These are phyloP conservation scores for Paracoccidioides brasiliensis DNA, from an alignment of 2,329 filamentous ascomycete genomes.

Conservation along the genomic window DNA sequence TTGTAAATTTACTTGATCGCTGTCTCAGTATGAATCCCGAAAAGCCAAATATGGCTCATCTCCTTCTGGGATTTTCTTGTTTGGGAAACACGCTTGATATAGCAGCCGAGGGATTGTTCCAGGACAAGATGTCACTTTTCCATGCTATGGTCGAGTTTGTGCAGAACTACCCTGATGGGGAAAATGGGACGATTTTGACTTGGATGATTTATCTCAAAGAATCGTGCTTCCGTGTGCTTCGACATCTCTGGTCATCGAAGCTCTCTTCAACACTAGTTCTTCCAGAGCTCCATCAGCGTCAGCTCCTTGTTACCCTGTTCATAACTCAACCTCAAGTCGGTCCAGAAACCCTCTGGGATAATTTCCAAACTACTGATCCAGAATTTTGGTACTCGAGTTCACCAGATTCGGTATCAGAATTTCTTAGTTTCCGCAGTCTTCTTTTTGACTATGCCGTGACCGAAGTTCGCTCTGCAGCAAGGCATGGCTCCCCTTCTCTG, in stretches of 20 bases:
- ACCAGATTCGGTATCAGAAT: constrained; percentile 58
- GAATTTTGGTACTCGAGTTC: constrained; percentile 58
- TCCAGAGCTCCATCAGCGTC: constrained; percentile 63
- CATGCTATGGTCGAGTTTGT: constrained; percentile 66
- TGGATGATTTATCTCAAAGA: constrained; percentile 60
- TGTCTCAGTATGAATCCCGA: constrained; percentile 63
- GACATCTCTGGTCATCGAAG: constrained; percentile 70
- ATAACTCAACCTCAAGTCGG: constrained; percentile 58
- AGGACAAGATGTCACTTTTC: constrained; percentile 57
- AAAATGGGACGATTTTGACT: constrained; percentile 46
- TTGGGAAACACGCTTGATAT: constrained; percentile 57
- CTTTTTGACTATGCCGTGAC: constrained; percentile 74
- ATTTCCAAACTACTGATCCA: constrained; percentile 43
- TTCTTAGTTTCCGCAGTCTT: constrained; percentile 62
- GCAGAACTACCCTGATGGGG: constrained; percentile 52
- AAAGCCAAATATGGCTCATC: constrained; percentile 76
- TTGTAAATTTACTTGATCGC: constrained; percentile 73
- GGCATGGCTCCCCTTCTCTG: constrained; percentile 54
- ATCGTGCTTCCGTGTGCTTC: constrained; percentile 58
- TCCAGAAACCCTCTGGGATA: constrained; percentile 61
- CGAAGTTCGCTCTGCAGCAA: constrained; percentile 67
- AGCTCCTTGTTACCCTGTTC: constrained; percentile 68
- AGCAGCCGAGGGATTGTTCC: constrained; percentile 56
- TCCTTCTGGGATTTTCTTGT: constrained; percentile 78
- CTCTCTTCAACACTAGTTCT: constrained; percentile 65